Conservation (phyloP, 2,329 filamentous ascomycete species). For the Penicillium sp. region DNA sequence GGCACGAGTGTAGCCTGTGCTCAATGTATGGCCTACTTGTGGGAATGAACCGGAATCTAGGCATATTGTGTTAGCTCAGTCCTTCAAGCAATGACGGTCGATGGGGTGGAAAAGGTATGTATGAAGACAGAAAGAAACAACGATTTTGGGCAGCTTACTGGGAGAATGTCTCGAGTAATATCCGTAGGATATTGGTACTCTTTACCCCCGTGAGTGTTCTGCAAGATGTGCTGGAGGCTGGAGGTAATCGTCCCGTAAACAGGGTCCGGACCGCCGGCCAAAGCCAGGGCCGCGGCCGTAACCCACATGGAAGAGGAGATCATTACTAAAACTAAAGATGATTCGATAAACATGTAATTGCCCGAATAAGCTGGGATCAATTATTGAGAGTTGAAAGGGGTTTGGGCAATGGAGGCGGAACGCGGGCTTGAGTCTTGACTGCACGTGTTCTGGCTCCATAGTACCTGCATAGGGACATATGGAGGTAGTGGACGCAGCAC, state of each 20-base stretch:
- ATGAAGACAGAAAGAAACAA: no score
- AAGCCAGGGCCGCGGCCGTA: constrained; percentile 21
- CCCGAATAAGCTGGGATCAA: neutral
- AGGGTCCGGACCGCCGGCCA: constrained; percentile 24
- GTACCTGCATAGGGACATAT: neutral
- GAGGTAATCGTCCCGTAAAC: constrained; percentile 37
- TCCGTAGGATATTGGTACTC: constrained; percentile 62
- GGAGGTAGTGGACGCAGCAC: neutral
- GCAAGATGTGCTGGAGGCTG: constrained; percentile 56
- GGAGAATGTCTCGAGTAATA: constrained; percentile 60
- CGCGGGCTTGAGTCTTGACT: neutral
- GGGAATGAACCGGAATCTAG: constrained; percentile 44
- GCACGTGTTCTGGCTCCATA: constrained; percentile 1
- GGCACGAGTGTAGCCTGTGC: neutral
- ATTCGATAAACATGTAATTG: neutral
- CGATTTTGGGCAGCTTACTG: constrained; percentile 41
- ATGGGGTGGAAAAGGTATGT: neutral
- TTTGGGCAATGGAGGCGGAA: constrained; percentile 1
- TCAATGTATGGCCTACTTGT: constrained; percentile 34
- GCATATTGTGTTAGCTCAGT: constrained; percentile 13
- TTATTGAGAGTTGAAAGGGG: neutral
- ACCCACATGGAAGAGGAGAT: constrained; percentile 13
- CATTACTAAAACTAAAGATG: neutral
- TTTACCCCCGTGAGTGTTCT: constrained; percentile 52
- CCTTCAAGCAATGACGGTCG: neutral